phyloP scores from a whole-genome alignment of 768 basidiomycete genomes.

The Trametes cingulata region DNA sequence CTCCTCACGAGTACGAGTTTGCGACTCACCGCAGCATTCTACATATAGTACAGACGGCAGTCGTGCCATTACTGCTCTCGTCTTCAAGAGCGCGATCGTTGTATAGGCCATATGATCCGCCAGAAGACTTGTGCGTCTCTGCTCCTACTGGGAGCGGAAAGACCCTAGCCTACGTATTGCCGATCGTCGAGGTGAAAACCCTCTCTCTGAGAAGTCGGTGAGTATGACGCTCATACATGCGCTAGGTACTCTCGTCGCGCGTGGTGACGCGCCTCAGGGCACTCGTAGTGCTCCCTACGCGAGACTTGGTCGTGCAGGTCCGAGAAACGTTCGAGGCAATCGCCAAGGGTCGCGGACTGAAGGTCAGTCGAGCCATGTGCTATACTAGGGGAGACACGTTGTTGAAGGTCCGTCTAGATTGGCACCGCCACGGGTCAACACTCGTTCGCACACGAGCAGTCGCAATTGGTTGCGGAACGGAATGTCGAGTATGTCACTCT shows the following conservation, averaged over 20 bases:
- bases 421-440: slow-evolving; percentile 92
- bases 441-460: slow-evolving; percentile 90
- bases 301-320: slow-evolving; percentile 91
- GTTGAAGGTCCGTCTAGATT: slow-evolving; percentile 37
- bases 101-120: slow-evolving; percentile 66
- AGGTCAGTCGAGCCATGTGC: slow-evolving; percentile 47
- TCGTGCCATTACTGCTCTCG: slow-evolving; percentile 78
- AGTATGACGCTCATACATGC: background rate
- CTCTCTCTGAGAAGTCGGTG: background rate
- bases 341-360: slow-evolving; percentile 82
- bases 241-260: slow-evolving; percentile 62
- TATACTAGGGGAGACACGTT: background rate
- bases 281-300: slow-evolving; percentile 87
- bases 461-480: slow-evolving; percentile 68
- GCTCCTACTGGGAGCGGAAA: slow-evolving; percentile 99
- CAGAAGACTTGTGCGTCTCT: slow-evolving; percentile 87
- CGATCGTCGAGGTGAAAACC: slow-evolving; percentile 78
- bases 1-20: background rate
- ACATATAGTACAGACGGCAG: slow-evolving; percentile 77
- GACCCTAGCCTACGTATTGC: slow-evolving; percentile 93
- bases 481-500: slow-evolving; percentile 45
- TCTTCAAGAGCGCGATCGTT: slow-evolving; percentile 44
- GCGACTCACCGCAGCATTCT: background rate
- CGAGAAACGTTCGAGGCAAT: slow-evolving; percentile 88
- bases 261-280: slow-evolving; percentile 85